Conservation (phyloP, 768 basidiomycete genomes). For the Suillus americanus region DNA sequence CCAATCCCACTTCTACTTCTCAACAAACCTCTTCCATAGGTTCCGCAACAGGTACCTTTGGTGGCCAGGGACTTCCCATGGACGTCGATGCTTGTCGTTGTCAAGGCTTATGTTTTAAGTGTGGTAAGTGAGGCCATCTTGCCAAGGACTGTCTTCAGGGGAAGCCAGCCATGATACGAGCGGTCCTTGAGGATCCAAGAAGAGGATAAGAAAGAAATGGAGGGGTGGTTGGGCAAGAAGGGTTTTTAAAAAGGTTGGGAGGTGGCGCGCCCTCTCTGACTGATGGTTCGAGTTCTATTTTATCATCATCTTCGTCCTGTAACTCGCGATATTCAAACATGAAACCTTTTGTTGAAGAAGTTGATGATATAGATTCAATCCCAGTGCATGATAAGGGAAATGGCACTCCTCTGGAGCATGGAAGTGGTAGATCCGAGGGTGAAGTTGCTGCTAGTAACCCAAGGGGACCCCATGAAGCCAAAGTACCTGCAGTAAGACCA, state of each 20-base stretch:
- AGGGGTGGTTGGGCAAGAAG: background rate
- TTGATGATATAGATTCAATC: background rate
- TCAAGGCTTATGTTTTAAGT: constrained; percentile 8
- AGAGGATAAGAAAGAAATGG: background rate
- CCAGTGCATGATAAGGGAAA: background rate
- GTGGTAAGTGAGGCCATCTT: background rate
- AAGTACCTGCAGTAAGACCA: background rate
- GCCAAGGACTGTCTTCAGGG: background rate
- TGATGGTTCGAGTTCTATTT: background rate
- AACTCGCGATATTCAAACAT: background rate
- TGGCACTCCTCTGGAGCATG: background rate
- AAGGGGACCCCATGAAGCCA: background rate
- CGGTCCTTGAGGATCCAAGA: background rate
- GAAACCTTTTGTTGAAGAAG: background rate
- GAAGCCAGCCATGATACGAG: background rate
- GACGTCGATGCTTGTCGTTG: constrained; percentile 11
- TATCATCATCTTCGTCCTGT: background rate
- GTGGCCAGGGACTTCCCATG: constrained; percentile 19
- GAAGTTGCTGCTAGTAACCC: background rate
- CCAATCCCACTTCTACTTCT: background rate
- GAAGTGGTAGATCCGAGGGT: background rate
- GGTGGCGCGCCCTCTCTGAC: constrained; percentile 1
- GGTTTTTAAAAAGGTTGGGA: constrained; percentile 8
- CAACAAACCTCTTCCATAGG: background rate
- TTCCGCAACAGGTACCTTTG: background rate